Evolutionary conservation across 805 yeast species (phyloP).

Genomic region (Monosporozyma aerobia): DNA sequence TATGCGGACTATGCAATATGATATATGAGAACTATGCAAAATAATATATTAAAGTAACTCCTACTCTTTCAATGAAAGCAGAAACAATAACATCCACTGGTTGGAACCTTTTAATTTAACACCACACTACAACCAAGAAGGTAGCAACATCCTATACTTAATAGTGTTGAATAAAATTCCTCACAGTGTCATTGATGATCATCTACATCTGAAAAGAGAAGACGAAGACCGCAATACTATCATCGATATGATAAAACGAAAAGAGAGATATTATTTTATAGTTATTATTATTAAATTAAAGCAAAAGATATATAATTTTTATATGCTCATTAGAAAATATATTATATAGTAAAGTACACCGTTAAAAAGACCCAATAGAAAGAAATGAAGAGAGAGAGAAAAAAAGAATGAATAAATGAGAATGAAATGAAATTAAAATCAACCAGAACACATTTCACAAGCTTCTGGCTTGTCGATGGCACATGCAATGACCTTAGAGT

Average conservation of each 20-base stretch:
- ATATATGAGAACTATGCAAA: no score
- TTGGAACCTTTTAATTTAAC: no score
- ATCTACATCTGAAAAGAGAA: not conserved
- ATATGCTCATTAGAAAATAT: not conserved
- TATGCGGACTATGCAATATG: no score
- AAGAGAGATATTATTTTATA: not conserved
- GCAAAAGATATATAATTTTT: not conserved
- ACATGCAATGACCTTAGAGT: conserved; percentile 91
- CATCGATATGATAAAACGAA: no score
- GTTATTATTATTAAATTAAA: not conserved
- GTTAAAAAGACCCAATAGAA: conserved; percentile 3
- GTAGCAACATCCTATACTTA: no score
- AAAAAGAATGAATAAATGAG: not conserved
- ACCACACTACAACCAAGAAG: no score
- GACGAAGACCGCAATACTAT: no score
- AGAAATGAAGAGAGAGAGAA: not conserved
- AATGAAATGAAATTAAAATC: conserved; percentile 12
- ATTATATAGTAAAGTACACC: conserved; percentile 2
- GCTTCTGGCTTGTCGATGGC: conserved; percentile 95
- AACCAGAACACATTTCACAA: conserved; percentile 99
- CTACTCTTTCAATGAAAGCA: no score
- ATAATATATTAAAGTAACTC: no score
- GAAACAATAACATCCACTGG: no score
- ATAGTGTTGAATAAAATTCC: no score
- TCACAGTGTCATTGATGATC: no score